Conservation (phyloP, 495 filamentous ascomycete species). For the Penicillium turbatum region DNA sequence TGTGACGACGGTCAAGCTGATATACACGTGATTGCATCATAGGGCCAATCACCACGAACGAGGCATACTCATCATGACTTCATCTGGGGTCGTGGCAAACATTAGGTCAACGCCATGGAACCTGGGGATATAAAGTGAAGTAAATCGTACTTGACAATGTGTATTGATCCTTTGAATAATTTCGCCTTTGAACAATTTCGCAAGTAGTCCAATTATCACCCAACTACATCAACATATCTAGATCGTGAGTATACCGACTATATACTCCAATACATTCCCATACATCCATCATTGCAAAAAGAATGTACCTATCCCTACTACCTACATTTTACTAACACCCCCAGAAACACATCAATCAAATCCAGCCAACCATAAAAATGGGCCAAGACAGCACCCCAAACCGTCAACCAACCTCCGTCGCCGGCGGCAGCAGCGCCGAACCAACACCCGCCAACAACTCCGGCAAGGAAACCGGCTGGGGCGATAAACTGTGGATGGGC, state of each 20-base stretch:
- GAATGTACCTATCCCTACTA: too few relatives aligned
- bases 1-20: too few relatives aligned
- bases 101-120: neutral
- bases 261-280: too few relatives aligned
- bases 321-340: too few relatives aligned
- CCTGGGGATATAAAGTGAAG: neutral
- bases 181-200: too few relatives aligned
- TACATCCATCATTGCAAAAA: too few relatives aligned
- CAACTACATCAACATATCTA: neutral
- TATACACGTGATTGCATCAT: neutral
- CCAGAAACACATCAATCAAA: neutral
- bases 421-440: constrained; percentile 25
- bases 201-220: neutral
- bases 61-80: constrained; percentile 21
- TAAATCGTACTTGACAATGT: too few relatives aligned
- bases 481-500: constrained; percentile 21
- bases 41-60: neutral
- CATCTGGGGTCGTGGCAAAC: constrained; percentile 9
- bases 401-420: constrained; percentile 15
- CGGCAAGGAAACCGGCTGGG: constrained; percentile 19
- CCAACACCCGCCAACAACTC: constrained; percentile 37
- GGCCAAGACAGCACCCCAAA: constrained; percentile 6
- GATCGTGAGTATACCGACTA: too few relatives aligned
- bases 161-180: too few relatives aligned
- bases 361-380: constrained; percentile 6